Evolutionary conservation across 2,329 filamentous ascomycete genomes (phyloP), one percentile per base, ranked within the genome.

Genomic region (Clonostachys sp.): DNA sequence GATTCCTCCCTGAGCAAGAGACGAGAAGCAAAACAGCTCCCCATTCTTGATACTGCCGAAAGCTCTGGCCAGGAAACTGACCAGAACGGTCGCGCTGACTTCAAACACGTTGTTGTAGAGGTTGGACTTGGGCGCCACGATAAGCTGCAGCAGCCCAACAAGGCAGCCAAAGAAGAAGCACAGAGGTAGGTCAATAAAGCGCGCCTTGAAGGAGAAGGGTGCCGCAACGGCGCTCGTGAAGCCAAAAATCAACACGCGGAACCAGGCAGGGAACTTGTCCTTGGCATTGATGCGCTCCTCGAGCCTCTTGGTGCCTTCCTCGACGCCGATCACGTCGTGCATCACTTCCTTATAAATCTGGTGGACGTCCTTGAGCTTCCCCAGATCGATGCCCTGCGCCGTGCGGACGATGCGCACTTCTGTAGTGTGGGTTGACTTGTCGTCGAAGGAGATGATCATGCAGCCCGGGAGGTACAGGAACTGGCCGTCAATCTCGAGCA

Each of bases 381-480:
- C 80, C 1, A 85, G 68, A 57, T 84, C 78, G 35, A 84, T 71
- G 5, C 78, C 79, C 53, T 83, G 80, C 1, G 62, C 61, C 1
- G 74, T 73, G 12, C 81, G 74, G 6, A 86, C 81, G 30, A 86
- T 78, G 52, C 83, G 80, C 50, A 86, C 81, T 56, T 86, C 82
- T 14, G 81, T 83, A 1, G 83, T 87, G 52, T 85, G 83, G 0
- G 81, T 83, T 1, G 75, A 68, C 44, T 62, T 67, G 55, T 91
- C 87, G 59, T 88, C 90, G 58, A 96, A 96, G 0, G 89, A 92
- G 55, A 95, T 84, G 49, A 96, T 86, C 91, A 96, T 96, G 58
- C 88, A 94, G 6, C 89, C 89, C 0, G 91, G 91, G 36, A 96
- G 78, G 57, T 96, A 96, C 24, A 96, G 70, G 56, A 94, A 96